Conservation (phyloP, 176 grass and related monocot genomes). For the Musa troglodytarum region DNA sequence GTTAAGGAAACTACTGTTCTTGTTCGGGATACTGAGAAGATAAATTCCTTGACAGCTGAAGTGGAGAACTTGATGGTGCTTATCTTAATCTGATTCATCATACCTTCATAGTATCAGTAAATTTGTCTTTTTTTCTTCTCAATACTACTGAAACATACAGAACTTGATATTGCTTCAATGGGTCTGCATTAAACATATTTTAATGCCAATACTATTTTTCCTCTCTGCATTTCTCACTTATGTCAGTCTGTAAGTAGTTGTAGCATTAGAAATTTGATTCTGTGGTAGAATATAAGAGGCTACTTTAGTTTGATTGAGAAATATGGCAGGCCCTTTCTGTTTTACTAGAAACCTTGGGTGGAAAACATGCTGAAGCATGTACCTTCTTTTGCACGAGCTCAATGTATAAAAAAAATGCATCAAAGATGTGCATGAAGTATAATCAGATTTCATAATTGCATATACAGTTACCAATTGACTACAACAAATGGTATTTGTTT, state of each 20-base stretch:
- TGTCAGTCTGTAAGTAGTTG: too few species aligned
- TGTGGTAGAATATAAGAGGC: not conserved
- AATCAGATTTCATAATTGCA: not conserved
- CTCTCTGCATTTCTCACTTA: not conserved
- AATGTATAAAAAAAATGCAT: not conserved
- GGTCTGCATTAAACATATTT: not conserved
- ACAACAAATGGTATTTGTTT: not conserved
- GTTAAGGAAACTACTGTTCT: slow-evolving; percentile 76
- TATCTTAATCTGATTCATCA: not conserved
- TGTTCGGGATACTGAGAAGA: slow-evolving; percentile 82
- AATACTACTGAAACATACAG: not conserved
- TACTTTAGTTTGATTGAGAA: not conserved
- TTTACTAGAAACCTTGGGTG: not conserved
- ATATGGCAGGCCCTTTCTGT: not conserved
- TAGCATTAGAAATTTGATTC: too few species aligned
- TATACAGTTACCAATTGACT: not conserved
- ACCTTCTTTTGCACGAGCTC: not conserved
- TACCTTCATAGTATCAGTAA: not conserved
- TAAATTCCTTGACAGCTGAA: slow-evolving; percentile 70
- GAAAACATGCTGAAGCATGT: not conserved
- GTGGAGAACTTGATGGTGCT: slow-evolving; percentile 78
- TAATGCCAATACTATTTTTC: not conserved
- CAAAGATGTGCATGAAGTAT: not conserved
- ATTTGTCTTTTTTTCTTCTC: not conserved
- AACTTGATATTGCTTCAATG: not conserved